Conservation (phyloP, 495 filamentous ascomycete genomes). For the Neurospora terricola region DNA sequence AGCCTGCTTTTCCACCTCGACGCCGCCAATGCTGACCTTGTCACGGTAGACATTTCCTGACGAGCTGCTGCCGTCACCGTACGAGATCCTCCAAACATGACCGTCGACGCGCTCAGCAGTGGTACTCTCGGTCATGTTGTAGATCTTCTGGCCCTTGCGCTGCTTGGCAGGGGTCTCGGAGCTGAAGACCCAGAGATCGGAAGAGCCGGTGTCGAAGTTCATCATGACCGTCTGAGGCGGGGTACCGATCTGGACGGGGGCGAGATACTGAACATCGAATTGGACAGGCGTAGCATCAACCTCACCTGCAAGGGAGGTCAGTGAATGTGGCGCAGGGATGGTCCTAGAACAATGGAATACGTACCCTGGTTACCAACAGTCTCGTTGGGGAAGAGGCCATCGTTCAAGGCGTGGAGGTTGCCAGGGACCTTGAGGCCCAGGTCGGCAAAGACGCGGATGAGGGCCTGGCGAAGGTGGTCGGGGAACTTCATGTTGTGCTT, state of each 20-base stretch:
- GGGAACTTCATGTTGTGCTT: conserved; percentile 30
- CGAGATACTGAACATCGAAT: conserved; percentile 61
- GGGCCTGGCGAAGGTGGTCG: conserved; percentile 17
- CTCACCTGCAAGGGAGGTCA: conserved; percentile 19
- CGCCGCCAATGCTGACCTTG: conserved; percentile 62
- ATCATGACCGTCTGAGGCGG: conserved; percentile 59
- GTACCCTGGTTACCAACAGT: conserved; percentile 7
- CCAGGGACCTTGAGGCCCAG: conserved; percentile 14
- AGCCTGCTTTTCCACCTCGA: conserved; percentile 57
- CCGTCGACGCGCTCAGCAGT: conserved; percentile 43
- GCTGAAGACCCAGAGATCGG: conserved; percentile 59
- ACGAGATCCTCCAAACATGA: conserved; percentile 56
- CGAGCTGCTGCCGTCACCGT: conserved; percentile 65
- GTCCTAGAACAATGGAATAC: not conserved
- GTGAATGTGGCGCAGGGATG: not conserved
- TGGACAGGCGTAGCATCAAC: conserved; percentile 29
- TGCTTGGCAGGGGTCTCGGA: conserved; percentile 34
- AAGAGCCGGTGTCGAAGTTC: conserved; percentile 69
- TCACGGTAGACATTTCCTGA: conserved; percentile 64
- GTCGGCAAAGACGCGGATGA: conserved; percentile 21
- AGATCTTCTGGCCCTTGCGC: conserved; percentile 44
- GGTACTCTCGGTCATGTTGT: conserved; percentile 40
- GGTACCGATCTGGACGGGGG: conserved; percentile 57
- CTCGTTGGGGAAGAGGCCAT: conserved; percentile 6
- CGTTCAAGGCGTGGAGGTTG: conserved; percentile 7